A percentile compares a stretch with the other conserved stretches of the same genome.
These are phyloP conservation scores for Leccinum broughii DNA, from an alignment of 768 basidiomycete genomes.

Conservation along the genomic window DNA sequence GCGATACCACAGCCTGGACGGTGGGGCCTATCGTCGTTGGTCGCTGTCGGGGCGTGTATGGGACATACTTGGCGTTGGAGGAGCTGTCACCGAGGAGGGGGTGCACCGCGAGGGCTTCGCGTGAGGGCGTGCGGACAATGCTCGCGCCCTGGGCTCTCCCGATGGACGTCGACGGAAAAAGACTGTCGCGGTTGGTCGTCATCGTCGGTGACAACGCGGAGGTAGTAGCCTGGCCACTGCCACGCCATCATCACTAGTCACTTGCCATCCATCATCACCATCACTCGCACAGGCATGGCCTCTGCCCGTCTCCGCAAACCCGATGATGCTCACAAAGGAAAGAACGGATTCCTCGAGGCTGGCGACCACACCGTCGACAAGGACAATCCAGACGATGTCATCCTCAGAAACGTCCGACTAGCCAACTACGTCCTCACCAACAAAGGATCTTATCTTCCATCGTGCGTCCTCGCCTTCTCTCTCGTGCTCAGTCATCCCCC, in stretches of 20 bases:
- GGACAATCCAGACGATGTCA: slow-evolving; percentile 24
- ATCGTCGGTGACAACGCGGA: slow-evolving; percentile 24
- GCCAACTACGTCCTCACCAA: slow-evolving; percentile 43
- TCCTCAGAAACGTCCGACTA: slow-evolving; percentile 34
- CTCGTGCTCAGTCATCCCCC: background rate
- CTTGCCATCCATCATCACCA: background rate
- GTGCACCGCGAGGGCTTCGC: slow-evolving; percentile 61
- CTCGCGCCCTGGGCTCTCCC: slow-evolving; percentile 48
- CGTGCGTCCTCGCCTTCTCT: slow-evolving; percentile 30
- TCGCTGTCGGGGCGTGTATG: slow-evolving; percentile 77
- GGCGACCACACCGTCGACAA: slow-evolving; percentile 11
- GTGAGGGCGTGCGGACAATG: slow-evolving; percentile 45
- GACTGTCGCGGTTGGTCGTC: slow-evolving; percentile 35
- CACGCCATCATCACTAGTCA: background rate
- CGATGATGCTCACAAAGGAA: slow-evolving; percentile 6
- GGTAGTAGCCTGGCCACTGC: background rate
- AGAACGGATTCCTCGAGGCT: slow-evolving; percentile 29
- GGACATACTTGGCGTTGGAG: slow-evolving; percentile 54
- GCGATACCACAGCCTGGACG: slow-evolving; percentile 25
- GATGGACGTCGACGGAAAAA: slow-evolving; percentile 56
- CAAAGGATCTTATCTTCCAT: slow-evolving; percentile 40
- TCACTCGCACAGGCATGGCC: slow-evolving; percentile 6
- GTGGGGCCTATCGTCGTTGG: slow-evolving; percentile 46
- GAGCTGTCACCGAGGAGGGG: slow-evolving; percentile 52
- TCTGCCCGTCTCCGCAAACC: slow-evolving; percentile 12